phyloP scores from a whole-genome alignment of 495 filamentous ascomycete genomes.

The Aspergillus bridgeri region DNA sequence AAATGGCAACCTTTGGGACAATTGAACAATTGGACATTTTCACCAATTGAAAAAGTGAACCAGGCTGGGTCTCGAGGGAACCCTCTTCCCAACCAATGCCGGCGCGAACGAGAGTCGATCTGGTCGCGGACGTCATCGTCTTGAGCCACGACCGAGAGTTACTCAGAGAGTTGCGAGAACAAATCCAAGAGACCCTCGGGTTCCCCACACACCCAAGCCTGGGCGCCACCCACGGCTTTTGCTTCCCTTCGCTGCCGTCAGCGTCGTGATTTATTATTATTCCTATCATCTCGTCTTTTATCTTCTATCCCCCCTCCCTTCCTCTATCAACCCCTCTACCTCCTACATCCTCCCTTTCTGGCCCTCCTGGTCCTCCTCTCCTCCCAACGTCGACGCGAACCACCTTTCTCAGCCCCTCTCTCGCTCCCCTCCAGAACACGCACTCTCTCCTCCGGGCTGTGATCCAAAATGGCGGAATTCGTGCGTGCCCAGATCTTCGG shows the following conservation, averaged over 20 bases:
- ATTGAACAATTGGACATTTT: too few relatives aligned
- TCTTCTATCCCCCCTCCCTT: conserved; percentile 6
- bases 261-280: conserved; percentile 9
- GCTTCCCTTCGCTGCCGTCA: conserved; percentile 20
- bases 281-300: conserved; percentile 7
- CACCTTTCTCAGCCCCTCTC: conserved; percentile 1
- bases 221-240: conserved; percentile 24
- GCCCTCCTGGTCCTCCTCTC: not conserved
- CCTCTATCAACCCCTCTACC: conserved; percentile 3
- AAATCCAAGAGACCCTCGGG: conserved; percentile 17
- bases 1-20: too few relatives aligned
- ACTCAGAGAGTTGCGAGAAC: conserved; percentile 13
- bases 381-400: not conserved
- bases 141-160: conserved; percentile 22
- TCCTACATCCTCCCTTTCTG: conserved; percentile 1
- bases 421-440: not conserved
- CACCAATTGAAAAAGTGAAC: too few relatives aligned
- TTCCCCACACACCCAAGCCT: conserved; percentile 40
- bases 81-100: too few relatives aligned
- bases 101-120: too few relatives aligned
- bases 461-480: conserved; percentile 87
- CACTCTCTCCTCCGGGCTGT: conserved; percentile 12
- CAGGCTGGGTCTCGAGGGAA: too few relatives aligned
- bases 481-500: conserved; percentile 99
- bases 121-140: conserved; percentile 40